A percentile compares a stretch with the other conserved stretches of the same genome.
phyloP scores from a whole-genome alignment of 78 protist species.

The Trichosphaerium sp. region DNA sequence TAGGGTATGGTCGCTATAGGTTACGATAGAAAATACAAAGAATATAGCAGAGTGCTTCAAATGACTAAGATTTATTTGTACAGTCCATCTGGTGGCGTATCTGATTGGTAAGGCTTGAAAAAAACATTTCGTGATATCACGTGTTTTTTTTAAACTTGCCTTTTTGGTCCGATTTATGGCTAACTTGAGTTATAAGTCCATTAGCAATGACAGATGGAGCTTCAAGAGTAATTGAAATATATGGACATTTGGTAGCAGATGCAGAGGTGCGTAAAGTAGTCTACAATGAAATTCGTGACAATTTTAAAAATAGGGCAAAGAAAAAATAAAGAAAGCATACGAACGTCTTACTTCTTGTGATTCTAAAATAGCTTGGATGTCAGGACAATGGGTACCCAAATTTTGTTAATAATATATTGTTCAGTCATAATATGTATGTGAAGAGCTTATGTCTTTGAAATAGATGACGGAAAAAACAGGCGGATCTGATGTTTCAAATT shows the following conservation, averaged over 20 bases:
- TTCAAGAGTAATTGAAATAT: slow-evolving; percentile 31
- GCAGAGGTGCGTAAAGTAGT: too few species aligned
- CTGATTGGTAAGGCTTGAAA: too few species aligned
- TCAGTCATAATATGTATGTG: neutral
- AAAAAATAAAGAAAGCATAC: neutral
- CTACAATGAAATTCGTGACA: too few species aligned
- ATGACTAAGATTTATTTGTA: slow-evolving; percentile 38
- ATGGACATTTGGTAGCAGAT: too few species aligned
- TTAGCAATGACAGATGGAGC: slow-evolving; percentile 62
- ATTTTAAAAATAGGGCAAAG: too few species aligned
- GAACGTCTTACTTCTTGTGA: slow-evolving; percentile 23
- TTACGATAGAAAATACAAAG: slow-evolving; percentile 25
- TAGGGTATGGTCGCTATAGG: slow-evolving; percentile 45
- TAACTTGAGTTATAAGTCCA: too few species aligned
- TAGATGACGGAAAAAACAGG: slow-evolving; percentile 66
- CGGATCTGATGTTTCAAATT: slow-evolving; percentile 45
- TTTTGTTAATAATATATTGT: neutral
- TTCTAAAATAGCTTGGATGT: slow-evolving; percentile 32
- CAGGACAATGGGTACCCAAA: slow-evolving; percentile 40
- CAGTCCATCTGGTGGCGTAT: slow-evolving; percentile 45
- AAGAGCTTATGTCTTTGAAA: too few species aligned
- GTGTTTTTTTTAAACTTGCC: too few species aligned
- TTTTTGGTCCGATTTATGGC: too few species aligned
- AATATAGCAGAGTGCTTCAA: slow-evolving; percentile 36
- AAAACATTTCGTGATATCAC: too few species aligned